Conservation (phyloP, 108 stramenopile genomes). For the Nitzschia putrida region DNA sequence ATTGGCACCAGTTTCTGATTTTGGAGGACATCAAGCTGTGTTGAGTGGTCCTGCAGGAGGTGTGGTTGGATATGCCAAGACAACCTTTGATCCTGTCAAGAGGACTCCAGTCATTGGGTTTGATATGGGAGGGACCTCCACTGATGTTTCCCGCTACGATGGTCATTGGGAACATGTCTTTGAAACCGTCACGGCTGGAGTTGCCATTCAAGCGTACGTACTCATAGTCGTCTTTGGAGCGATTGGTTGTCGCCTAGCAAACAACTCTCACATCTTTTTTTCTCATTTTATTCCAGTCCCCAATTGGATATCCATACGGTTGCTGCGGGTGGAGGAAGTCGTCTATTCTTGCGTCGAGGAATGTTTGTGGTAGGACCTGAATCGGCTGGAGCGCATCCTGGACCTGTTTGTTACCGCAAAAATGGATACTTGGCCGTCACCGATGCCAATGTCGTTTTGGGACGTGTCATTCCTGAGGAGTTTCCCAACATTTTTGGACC, state of each 20-base stretch:
- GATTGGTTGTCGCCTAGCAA: not conserved
- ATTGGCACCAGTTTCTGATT: slow-evolving; percentile 88
- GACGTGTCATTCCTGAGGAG: slow-evolving; percentile 87
- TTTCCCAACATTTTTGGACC: slow-evolving; percentile 98
- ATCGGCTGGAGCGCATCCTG: slow-evolving; percentile 95
- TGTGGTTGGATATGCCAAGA: slow-evolving; percentile 98
- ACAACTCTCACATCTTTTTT: not conserved
- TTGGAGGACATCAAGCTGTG: slow-evolving; percentile 96
- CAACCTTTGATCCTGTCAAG: slow-evolving; percentile 59
- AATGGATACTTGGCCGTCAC: slow-evolving; percentile 97
- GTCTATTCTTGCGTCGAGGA: slow-evolving; percentile 88
- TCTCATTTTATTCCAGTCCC: slow-evolving; percentile 47
- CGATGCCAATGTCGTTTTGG: slow-evolving; percentile 96
- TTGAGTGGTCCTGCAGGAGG: slow-evolving; percentile 86
- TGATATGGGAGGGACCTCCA: slow-evolving; percentile 99
- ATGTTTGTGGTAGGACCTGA: slow-evolving; percentile 97
- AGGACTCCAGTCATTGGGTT: slow-evolving; percentile 94
- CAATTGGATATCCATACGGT: slow-evolving; percentile 99
- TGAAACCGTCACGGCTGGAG: slow-evolving; percentile 95
- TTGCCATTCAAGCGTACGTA: slow-evolving; percentile 83
- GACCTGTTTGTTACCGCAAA: slow-evolving; percentile 98
- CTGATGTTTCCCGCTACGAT: slow-evolving; percentile 91
- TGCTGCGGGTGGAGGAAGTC: slow-evolving; percentile 91
- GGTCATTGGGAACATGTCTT: slow-evolving; percentile 92
- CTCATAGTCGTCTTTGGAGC: not conserved